Conservation (phyloP, 768 basidiomycete species). For the Psilocybe sp. region DNA sequence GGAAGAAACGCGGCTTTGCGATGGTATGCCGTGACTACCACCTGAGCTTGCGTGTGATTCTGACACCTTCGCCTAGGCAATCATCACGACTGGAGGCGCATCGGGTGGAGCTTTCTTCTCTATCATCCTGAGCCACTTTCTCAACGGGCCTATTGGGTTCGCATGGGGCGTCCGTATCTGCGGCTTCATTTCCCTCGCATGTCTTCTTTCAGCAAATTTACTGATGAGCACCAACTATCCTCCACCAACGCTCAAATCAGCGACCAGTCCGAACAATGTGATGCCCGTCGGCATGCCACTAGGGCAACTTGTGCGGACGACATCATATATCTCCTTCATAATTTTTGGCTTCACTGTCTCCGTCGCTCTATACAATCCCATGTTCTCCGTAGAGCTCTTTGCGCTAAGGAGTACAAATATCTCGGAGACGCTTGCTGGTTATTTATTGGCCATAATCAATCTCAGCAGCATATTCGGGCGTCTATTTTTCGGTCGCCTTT, state of each 20-base stretch:
- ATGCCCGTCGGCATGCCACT: not conserved
- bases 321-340: not conserved
- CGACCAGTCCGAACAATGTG: not conserved
- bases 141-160: not conserved
- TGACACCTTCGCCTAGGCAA: not conserved
- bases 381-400: conserved; percentile 1
- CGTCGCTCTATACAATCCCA: not conserved
- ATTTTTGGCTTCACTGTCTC: not conserved
- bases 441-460: conserved; percentile 1
- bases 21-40: not conserved
- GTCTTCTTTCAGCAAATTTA: not conserved
- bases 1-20: conserved; percentile 3
- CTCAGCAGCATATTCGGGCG: conserved; percentile 3
- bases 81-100: conserved; percentile 1
- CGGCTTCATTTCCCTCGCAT: not conserved
- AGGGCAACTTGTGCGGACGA: not conserved
- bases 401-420: not conserved
- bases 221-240: not conserved
- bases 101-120: not conserved
- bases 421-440: not conserved
- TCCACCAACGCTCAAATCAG: not conserved
- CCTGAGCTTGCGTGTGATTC: not conserved
- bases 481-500: not conserved
- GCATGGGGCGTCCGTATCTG: conserved; percentile 1
- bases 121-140: not conserved